Base-by-base conservation (phyloP, 2,329 filamentous ascomycete species). In the Bipolaris bicolor region DNA sequence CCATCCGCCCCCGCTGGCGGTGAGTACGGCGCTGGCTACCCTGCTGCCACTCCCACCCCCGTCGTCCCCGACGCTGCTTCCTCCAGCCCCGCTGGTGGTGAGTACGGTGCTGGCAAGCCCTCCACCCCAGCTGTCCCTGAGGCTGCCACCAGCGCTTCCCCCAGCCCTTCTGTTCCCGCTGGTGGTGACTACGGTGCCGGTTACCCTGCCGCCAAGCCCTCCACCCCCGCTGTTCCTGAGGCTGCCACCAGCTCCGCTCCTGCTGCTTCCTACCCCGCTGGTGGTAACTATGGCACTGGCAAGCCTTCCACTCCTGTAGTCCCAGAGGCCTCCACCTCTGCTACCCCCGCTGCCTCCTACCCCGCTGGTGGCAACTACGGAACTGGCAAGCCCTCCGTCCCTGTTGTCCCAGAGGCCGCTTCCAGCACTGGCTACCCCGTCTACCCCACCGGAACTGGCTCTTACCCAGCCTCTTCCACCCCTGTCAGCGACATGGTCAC, bases 401-500 rank as follows among this genome's bases (percentile, higher is more conserved):
- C 49, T 3, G 49, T 13, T 29, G 39, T 52, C 34, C 60, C 59
- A 13, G 45, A 52, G 22, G 53, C 26, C 7, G 55, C 50, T 29
- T 48, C 48, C 52, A 49, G 29, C 48, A 59, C 51, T 49, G 60
- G 55, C 37, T 62, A 58, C 61, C 57, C 51, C 57, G 57, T 57
- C 9, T 61, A 63, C 64, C 68, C 68, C 41, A 67, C 63, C 11
- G 69, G 68, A 62, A 67, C 62, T 43, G 62, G 78, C 24, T 76
- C 80, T 40, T 59, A 49, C 40, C 60, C 62, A 52, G 71, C 71
- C 58, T 61, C 58, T 6, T 59, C 78, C 24, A 76, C 78, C 56
- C 66, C 74, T 49, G 71, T 77, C 56, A 77, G 73, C 52, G 69
- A 71, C 56, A 49, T 65, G 55, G 74, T 76, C 54, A 76, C 76